These are phyloP conservation scores for Perkinsus olseni DNA, from an alignment of 169 alveolate genomes.

Conservation along the genomic window DNA sequence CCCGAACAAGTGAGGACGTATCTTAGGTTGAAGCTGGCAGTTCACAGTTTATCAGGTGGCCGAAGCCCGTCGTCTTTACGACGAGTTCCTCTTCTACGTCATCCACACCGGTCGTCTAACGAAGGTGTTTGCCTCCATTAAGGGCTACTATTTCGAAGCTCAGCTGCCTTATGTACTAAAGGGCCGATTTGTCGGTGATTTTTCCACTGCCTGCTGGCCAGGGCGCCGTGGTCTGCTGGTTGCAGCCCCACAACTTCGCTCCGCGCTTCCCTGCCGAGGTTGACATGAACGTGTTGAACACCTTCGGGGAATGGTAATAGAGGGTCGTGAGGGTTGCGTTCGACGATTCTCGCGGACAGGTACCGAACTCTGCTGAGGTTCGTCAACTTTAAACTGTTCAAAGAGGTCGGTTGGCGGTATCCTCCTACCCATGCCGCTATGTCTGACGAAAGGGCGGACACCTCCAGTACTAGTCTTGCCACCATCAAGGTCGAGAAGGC, in stretches of 20 bases:
- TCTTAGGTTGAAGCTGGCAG: background rate
- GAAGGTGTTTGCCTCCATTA: conserved; percentile 82
- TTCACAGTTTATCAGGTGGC: background rate
- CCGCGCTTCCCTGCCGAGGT: conserved; percentile 64
- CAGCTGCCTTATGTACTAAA: conserved; percentile 54
- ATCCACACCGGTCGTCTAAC: conserved; percentile 40
- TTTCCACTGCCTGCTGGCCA: background rate
- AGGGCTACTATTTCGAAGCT: conserved; percentile 97
- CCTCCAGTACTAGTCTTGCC: background rate
- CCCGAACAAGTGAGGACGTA: background rate
- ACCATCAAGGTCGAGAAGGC: background rate
- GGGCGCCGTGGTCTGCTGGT: conserved; percentile 91
- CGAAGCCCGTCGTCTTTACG: conserved; percentile 43
- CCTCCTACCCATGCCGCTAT: conserved; percentile 47
- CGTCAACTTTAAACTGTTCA: conserved; percentile 81
- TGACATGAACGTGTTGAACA: conserved; percentile 86
- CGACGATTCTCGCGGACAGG: conserved; percentile 58
- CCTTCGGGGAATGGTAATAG: conserved; percentile 80
- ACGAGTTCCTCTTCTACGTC: conserved; percentile 71
- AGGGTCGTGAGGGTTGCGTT: conserved; percentile 13
- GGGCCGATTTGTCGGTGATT: background rate
- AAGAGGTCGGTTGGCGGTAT: conserved; percentile 58
- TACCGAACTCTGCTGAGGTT: conserved; percentile 78
- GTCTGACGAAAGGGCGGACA: background rate
- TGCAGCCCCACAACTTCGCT: conserved; percentile 93